Percentiles rank a stretch among this genome's conserved stretches.
Evolutionary conservation across 2,329 filamentous ascomycete genomes (phyloP).

Genomic region (Penicillium sp.): DNA sequence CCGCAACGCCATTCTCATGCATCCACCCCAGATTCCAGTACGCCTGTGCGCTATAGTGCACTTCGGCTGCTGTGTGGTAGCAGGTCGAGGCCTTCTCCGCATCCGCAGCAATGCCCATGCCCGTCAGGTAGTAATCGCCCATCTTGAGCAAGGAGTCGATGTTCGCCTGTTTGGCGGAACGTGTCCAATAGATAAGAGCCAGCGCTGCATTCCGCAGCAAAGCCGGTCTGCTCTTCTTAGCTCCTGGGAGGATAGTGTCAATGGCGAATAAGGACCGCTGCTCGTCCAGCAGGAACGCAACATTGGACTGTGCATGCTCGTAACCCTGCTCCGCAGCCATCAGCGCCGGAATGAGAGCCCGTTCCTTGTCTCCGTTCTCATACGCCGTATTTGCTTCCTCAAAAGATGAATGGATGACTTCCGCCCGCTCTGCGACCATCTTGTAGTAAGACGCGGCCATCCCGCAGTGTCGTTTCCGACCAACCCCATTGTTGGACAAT

Average conservation of each 20-base stretch:
- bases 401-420: conserved; percentile 67
- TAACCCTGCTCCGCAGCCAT: conserved; percentile 90
- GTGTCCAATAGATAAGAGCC: conserved; percentile 86
- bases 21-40: conserved; percentile 98
- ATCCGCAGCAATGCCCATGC: conserved; percentile 63
- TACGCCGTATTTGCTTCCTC: conserved; percentile 74
- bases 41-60: conserved; percentile 83
- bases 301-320: conserved; percentile 79
- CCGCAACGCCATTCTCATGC: conserved; percentile 91
- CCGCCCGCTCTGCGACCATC: conserved; percentile 63
- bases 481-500: conserved; percentile 70
- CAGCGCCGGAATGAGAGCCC: conserved; percentile 73
- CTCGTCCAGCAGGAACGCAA: conserved; percentile 76
- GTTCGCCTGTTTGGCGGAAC: conserved; percentile 85
- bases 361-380: conserved; percentile 66
- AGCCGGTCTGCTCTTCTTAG: conserved; percentile 34
- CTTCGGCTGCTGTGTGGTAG: conserved; percentile 85
- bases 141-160: conserved; percentile 93
- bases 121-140: conserved; percentile 90
- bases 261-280: conserved; percentile 54
- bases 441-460: conserved; percentile 77
- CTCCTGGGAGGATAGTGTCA: conserved; percentile 45
- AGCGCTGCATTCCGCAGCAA: conserved; percentile 54
- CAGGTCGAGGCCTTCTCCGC: conserved; percentile 83
- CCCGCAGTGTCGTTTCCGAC: conserved; percentile 67